phyloP scores from a whole-genome alignment of 352 stramenopile species.

The Thalassiosira pacifica region DNA sequence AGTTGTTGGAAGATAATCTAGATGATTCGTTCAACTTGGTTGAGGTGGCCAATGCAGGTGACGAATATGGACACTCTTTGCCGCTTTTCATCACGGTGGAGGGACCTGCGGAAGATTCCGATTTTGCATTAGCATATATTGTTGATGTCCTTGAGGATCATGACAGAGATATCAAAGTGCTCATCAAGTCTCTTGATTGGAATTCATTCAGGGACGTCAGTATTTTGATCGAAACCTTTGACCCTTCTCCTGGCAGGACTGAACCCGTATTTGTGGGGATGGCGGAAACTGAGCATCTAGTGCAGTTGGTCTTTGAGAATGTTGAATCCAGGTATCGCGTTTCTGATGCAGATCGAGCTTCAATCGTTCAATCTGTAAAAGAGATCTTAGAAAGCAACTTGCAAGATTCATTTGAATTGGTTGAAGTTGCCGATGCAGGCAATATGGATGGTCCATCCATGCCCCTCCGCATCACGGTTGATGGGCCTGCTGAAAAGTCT shows the following conservation, averaged over 20 bases:
- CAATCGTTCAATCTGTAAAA: constrained; percentile 2
- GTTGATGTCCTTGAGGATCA: not conserved
- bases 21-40: not conserved
- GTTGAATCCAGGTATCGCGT: not conserved
- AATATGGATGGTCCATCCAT: not conserved
- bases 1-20: not conserved
- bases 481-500: not conserved
- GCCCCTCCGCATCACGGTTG: constrained; percentile 2
- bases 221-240: not conserved
- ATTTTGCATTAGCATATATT: constrained; percentile 13
- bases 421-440: not conserved
- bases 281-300: constrained; percentile 14
- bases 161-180: not conserved
- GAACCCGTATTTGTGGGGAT: not conserved
- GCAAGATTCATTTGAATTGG: not conserved
- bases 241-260: not conserved
- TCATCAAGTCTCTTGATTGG: not conserved
- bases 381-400: not conserved
- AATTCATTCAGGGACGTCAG: not conserved
- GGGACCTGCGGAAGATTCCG: not conserved
- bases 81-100: not conserved
- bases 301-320: not conserved
- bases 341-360: not conserved
- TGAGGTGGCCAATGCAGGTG: no score
- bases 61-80: not conserved